These are phyloP conservation scores for Kodamaea arcana DNA, from an alignment of 1,139 yeast genomes.

Conservation along the genomic window DNA sequence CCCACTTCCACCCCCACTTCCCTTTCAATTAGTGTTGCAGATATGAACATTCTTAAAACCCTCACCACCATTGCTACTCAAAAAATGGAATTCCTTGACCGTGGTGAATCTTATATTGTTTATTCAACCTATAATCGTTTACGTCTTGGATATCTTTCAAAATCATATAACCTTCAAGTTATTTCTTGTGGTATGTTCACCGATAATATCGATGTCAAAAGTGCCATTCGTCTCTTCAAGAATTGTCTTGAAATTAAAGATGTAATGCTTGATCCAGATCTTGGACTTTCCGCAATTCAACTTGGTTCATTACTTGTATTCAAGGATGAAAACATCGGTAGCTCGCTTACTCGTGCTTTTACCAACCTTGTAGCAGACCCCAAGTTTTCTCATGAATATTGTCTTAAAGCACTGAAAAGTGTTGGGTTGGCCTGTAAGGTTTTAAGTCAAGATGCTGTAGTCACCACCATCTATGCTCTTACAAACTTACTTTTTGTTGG, in stretches of 20 bases:
- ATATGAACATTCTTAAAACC: conserved; percentile 22
- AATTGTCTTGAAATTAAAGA: conserved; percentile 38
- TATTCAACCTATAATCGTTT: conserved; percentile 39
- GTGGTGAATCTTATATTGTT: conserved; percentile 44
- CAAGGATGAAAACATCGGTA: conserved; percentile 43
- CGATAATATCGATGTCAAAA: conserved; percentile 33
- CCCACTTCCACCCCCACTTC: conserved; percentile 7
- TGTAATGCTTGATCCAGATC: conserved; percentile 41
- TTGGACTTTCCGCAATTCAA: conserved; percentile 49
- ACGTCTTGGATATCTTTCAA: conserved; percentile 40
- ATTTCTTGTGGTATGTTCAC: conserved; percentile 43
- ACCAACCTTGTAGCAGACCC: conserved; percentile 49
- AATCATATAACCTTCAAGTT: conserved; percentile 36
- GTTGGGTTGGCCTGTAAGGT: conserved; percentile 45
- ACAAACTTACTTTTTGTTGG: conserved; percentile 68
- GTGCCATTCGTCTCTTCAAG: conserved; percentile 33
- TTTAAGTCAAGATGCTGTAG: conserved; percentile 72
- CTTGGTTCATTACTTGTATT: conserved; percentile 53
- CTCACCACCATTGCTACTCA: conserved; percentile 34
- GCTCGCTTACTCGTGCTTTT: conserved; percentile 45
- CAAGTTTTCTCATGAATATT: conserved; percentile 25
- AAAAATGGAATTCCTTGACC: conserved; percentile 40
- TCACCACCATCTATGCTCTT: conserved; percentile 82
- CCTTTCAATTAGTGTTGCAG: conserved; percentile 4
- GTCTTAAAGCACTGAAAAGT: conserved; percentile 32